Percentiles rank a stretch among this genome's conserved stretches.
phyloP scores from a whole-genome alignment of 768 basidiomycete species.

The Thelephora aurantiotincta region DNA sequence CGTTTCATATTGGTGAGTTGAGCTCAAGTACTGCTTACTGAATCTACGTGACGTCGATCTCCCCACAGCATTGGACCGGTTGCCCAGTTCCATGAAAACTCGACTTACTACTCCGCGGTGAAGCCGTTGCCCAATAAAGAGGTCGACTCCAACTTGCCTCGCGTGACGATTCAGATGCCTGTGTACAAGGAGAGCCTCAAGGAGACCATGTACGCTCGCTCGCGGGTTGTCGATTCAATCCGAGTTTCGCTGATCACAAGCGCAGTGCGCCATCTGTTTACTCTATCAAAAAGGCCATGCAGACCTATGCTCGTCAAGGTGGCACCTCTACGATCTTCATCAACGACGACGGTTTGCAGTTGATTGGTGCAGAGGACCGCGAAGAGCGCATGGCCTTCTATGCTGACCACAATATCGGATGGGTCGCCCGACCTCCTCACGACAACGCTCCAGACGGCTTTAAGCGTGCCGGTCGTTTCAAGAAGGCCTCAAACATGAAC shows the following conservation, averaged over 20 bases:
- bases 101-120: constrained; percentile 65
- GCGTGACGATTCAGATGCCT: constrained; percentile 71
- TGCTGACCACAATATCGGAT: constrained; percentile 63
- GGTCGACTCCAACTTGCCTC: constrained; percentile 51
- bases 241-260: constrained; percentile 2
- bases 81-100: constrained; percentile 76
- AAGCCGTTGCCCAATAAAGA: constrained; percentile 46
- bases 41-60: constrained; percentile 3
- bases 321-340: constrained; percentile 69
- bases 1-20: constrained; percentile 45
- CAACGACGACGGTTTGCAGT: constrained; percentile 75
- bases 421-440: constrained; percentile 72
- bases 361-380: constrained; percentile 45
- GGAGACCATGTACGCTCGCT: constrained; percentile 56
- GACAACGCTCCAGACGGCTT: constrained; percentile 46
- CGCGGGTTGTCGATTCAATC: not conserved
- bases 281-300: constrained; percentile 76
- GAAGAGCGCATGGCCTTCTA: constrained; percentile 62
- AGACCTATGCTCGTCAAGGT: constrained; percentile 85
- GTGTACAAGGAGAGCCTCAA: constrained; percentile 82
- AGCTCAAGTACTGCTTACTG: not conserved
- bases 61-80: constrained; percentile 57
- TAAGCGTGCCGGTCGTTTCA: constrained; percentile 79
- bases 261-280: constrained; percentile 57
- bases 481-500: constrained; percentile 92